Base-by-base conservation (phyloP, 2,329 filamentous ascomycete species). In the Chrysoporthe cubensis region DNA sequence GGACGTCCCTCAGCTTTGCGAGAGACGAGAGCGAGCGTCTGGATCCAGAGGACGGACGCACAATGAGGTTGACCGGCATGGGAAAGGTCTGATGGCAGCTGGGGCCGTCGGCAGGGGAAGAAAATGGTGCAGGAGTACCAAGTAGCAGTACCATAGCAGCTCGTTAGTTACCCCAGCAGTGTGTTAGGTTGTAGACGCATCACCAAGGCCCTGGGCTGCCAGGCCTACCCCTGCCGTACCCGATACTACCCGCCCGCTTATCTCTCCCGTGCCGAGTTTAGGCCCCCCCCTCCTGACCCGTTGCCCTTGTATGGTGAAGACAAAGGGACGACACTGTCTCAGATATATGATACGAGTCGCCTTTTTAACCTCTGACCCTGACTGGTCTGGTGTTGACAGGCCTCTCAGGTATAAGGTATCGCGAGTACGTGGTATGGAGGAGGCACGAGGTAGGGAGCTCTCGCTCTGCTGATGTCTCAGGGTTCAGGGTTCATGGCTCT, bases 211-310 rank as follows among this genome's bases (percentile, higher is more conserved):
- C 46, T n/a, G 21, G 50, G 16, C 50, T 21, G 37, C 16, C 37
- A 42, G 50, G 50, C 50, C 50, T 11, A 54, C 50, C 50, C 50
- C 21, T 54, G 50, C 50, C 6, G 50, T 54, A 54, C 32, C 50
- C 50, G 50, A 54, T 21, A 54, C 50, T 54, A 54, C 14, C 50
- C 50, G 50, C 26, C 4, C 50, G 50, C 50, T 54, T 54, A 54
- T 54, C 50, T 54, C 21, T 13, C 32, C 50, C 13, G 50, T 54
- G 32, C 50, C 50, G 50, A 54, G 50, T 54, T 54, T 54, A 54
- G 26, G 26, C 26, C 26, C 37, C 50, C 50, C 32, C 9, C 6
- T 34, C 50, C 44, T 16, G 16, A 18, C 44, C 44, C 16, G 44
- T 16, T 48, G 44, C 16, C 44, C 7, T 18, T n/a, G 44, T 18